Conservation (phyloP, 306 rosid genomes). For the Cicer chorassanicum region DNA sequence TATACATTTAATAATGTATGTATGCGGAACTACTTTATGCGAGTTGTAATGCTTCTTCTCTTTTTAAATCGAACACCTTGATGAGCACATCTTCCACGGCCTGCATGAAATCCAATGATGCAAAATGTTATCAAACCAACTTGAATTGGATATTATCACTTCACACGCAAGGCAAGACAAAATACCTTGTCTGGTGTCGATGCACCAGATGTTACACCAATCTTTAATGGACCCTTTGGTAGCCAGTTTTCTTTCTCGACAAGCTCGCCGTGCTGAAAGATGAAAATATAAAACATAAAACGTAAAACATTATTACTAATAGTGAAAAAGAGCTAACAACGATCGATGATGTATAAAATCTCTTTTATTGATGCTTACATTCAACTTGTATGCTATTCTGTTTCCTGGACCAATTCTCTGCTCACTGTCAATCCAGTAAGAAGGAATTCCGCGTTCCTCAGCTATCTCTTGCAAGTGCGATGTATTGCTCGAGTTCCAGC, state of each 20-base stretch:
- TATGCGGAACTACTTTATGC: conserved; percentile 47
- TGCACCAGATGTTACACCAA: conserved; percentile 97
- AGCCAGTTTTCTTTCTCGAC: conserved; percentile 91
- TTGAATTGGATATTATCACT: neutral
- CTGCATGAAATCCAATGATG: conserved; percentile 45
- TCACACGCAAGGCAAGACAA: conserved; percentile 17
- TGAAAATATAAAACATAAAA: conserved; percentile 3
- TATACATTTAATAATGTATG: conserved; percentile 42
- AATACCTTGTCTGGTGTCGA: conserved; percentile 98
- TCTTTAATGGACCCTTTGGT: conserved; percentile 81
- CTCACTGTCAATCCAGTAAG: conserved; percentile 94
- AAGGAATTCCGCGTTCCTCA: conserved; percentile 90
- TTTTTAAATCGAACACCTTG: conserved; percentile 81
- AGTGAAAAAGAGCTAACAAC: conserved; percentile 28
- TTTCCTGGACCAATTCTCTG: conserved; percentile 97
- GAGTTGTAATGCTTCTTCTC: conserved; percentile 74
- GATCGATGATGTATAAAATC: conserved; percentile 22
- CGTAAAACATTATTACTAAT: neutral
- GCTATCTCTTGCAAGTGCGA: conserved; percentile 99
- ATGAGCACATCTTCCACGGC: conserved; percentile 85
- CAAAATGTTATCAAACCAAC: neutral
- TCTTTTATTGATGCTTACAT: conserved; percentile 56
- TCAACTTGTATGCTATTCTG: conserved; percentile 78
- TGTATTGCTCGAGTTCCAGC: conserved; percentile 98
- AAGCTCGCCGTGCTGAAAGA: conserved; percentile 86